A percentile compares a stretch with the other conserved stretches of the same genome.
These are phyloP conservation scores for Magnaporthiopsis incrustans DNA, from an alignment of 2,329 filamentous ascomycete species.

Conservation along the genomic window DNA sequence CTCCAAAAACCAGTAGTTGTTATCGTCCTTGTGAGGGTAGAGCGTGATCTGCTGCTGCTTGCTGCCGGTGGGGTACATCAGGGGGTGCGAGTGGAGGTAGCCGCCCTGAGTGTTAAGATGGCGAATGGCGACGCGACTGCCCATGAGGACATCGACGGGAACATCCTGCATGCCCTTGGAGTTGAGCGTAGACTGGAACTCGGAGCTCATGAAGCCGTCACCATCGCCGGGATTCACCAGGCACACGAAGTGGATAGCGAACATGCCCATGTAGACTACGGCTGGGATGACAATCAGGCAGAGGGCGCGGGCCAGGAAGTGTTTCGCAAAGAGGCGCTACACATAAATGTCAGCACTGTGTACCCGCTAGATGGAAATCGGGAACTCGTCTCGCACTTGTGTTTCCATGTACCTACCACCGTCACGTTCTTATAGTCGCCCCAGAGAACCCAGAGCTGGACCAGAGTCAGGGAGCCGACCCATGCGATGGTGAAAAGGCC, in stretches of 20 bases:
- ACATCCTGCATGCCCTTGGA: conserved; percentile 95
- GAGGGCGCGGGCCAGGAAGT: conserved; percentile 84
- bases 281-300: conserved; percentile 84
- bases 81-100: conserved; percentile 90
- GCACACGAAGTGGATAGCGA: conserved; percentile 91
- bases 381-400: background rate
- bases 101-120: conserved; percentile 97
- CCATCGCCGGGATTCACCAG: conserved; percentile 92
- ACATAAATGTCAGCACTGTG: conserved; percentile 12
- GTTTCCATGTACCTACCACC: conserved; percentile 40
- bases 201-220: conserved; percentile 98
- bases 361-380: background rate
- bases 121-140: conserved; percentile 76
- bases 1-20: conserved; percentile 90
- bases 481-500: conserved; percentile 97
- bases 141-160: conserved; percentile 82
- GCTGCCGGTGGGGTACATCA: conserved; percentile 97
- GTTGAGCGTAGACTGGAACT: conserved; percentile 96
- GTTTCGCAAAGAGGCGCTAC: conserved; percentile 79
- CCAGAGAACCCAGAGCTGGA: conserved; percentile 93
- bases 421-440: conserved; percentile 84
- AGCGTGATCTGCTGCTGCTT: conserved; percentile 98
- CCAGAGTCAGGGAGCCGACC: conserved; percentile 82
- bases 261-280: conserved; percentile 93
- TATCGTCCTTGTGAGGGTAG: conserved; percentile 98